Conservation (phyloP, 768 basidiomycete genomes). For the Nevesoporus exiguus region DNA sequence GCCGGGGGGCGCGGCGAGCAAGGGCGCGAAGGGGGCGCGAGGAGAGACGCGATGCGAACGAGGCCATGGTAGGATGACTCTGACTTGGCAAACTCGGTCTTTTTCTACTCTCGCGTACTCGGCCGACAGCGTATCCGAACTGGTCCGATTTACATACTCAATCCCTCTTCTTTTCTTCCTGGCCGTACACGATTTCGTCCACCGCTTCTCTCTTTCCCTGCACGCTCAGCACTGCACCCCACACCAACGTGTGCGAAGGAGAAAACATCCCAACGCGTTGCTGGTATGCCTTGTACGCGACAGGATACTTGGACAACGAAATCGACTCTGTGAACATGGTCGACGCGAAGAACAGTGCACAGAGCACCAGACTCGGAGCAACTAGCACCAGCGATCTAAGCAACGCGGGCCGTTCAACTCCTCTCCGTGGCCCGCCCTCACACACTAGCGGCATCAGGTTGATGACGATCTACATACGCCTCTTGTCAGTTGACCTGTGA, state of each 20-base stretch:
- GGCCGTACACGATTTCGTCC: slow-evolving; percentile 45
- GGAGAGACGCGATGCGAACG: slow-evolving; percentile 58
- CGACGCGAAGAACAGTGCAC: slow-evolving; percentile 70
- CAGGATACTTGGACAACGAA: slow-evolving; percentile 67
- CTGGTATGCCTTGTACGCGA: slow-evolving; percentile 68
- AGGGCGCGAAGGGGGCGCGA: slow-evolving; percentile 60
- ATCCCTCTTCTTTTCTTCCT: slow-evolving; percentile 25
- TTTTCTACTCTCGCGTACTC: slow-evolving; percentile 12
- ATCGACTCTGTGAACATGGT: slow-evolving; percentile 82
- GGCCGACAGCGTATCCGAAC: slow-evolving; percentile 16
- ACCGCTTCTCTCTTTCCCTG: slow-evolving; percentile 37
- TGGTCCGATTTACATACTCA: slow-evolving; percentile 13
- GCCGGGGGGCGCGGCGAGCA: slow-evolving; percentile 62
- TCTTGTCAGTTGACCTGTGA: slow-evolving; percentile 1
- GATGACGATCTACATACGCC: slow-evolving; percentile 52
- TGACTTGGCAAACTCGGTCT: background rate
- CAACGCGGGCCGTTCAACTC: slow-evolving; percentile 23
- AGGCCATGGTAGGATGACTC: slow-evolving; percentile 46
- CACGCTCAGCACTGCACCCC: slow-evolving; percentile 37
- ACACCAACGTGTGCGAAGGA: slow-evolving; percentile 45
- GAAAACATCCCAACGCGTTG: slow-evolving; percentile 79
- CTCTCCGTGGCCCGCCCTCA: slow-evolving; percentile 28
- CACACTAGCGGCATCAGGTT: slow-evolving; percentile 63
- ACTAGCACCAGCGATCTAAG: slow-evolving; percentile 37
- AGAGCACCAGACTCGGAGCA: slow-evolving; percentile 58